phyloP scores from a whole-genome alignment of 345 rosid species.

The Corchorus capsularis region DNA sequence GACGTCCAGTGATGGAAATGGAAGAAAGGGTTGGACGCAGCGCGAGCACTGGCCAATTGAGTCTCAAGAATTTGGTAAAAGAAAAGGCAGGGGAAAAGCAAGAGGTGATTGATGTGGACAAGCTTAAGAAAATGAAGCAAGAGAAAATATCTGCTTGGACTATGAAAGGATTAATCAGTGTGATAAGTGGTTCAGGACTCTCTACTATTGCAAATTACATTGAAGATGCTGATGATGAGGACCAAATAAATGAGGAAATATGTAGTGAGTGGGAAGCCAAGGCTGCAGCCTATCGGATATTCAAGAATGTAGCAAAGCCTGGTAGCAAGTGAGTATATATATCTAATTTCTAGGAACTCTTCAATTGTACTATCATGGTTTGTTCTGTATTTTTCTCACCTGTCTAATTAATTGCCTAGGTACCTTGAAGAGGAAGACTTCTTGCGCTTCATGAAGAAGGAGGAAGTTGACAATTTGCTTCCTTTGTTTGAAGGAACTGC shows the following conservation, averaged over 20 bases:
- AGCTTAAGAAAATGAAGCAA: conserved; percentile 60
- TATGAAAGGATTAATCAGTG: conserved; percentile 62
- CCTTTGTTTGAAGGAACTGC: conserved; percentile 55
- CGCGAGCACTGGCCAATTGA: conserved; percentile 42
- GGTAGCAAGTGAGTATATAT: conserved; percentile 48
- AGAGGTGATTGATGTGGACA: conserved; percentile 64
- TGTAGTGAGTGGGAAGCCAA: conserved; percentile 72
- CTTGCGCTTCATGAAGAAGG: conserved; percentile 59
- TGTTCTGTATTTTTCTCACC: neutral
- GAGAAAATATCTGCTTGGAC: conserved; percentile 76
- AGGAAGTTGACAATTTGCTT: conserved; percentile 53
- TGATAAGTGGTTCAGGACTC: conserved; percentile 48
- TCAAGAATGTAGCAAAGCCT: conserved; percentile 61
- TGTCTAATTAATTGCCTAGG: conserved; percentile 32
- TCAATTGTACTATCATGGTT: conserved; percentile 6
- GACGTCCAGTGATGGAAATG: conserved; percentile 64
- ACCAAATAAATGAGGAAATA: conserved; percentile 52
- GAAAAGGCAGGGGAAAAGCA: conserved; percentile 36
- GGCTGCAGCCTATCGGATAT: conserved; percentile 63
- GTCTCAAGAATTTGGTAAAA: conserved; percentile 40
- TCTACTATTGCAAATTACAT: conserved; percentile 43
- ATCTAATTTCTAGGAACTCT: neutral
- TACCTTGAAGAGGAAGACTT: conserved; percentile 71
- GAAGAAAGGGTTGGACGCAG: conserved; percentile 36
- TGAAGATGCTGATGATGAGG: conserved; percentile 50